Evolutionary conservation across 1,139 yeast genomes (phyloP).

Genomic region (Diutina neorugosa): DNA sequence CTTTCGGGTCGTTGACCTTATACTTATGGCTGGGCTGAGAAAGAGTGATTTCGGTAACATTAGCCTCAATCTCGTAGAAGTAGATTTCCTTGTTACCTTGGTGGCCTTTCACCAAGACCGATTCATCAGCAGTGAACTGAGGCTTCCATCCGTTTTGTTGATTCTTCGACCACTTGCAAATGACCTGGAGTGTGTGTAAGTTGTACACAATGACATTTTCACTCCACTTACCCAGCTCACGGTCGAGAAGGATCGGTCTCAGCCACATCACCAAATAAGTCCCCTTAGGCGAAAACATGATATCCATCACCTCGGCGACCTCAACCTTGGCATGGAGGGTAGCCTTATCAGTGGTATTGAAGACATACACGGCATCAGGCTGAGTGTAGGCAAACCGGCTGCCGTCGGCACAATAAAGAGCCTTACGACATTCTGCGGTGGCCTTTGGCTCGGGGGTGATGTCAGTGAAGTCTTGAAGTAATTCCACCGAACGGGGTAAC

Average conservation of each 20-base stretch:
- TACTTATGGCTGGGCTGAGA: constrained; percentile 50
- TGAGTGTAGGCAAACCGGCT: constrained; percentile 4
- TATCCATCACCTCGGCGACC: constrained; percentile 58
- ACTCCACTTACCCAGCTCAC: constrained; percentile 54
- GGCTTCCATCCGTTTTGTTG: constrained; percentile 88
- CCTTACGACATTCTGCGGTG: background rate
- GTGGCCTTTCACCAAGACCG: constrained; percentile 51
- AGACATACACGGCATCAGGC: background rate
- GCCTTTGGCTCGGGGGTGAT: constrained; percentile 19
- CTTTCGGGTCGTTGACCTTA: constrained; percentile 46
- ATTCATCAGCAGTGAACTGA: constrained; percentile 75
- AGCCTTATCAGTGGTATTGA: constrained; percentile 12
- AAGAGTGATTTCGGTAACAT: constrained; percentile 11
- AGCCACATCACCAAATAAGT: constrained; percentile 82
- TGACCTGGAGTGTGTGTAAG: constrained; percentile 30
- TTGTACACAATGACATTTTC: constrained; percentile 74
- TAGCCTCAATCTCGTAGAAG: constrained; percentile 44
- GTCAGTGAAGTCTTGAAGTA: constrained; percentile 39
- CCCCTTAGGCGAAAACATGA: constrained; percentile 85
- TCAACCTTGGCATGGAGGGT: constrained; percentile 28
- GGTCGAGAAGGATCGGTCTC: constrained; percentile 54
- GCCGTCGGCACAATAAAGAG: constrained; percentile 3
- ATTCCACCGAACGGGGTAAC: constrained; percentile 49
- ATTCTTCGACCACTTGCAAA: constrained; percentile 64
- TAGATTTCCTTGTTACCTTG: constrained; percentile 49